Conservation (phyloP, 805 yeast species). For the Yamadazyma insecticola region DNA sequence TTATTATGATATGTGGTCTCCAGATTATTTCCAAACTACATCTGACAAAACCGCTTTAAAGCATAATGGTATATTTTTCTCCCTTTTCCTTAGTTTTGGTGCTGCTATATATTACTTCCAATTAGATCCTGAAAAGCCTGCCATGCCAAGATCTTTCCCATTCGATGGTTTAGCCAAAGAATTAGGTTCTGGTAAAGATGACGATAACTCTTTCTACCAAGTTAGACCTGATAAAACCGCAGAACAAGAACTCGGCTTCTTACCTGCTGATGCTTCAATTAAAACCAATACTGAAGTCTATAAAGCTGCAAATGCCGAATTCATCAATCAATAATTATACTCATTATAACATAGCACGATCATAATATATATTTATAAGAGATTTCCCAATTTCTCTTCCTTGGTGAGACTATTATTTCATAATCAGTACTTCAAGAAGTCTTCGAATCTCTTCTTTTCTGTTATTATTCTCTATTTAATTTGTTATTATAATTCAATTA, state of each 20-base stretch:
- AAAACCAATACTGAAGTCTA: conserved; percentile 27
- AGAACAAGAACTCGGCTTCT: conserved; percentile 31
- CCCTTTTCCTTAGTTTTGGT: conserved; percentile 41
- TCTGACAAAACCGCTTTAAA: conserved; percentile 57
- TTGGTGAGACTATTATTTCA: no score
- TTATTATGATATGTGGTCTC: conserved; percentile 79
- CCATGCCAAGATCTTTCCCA: conserved; percentile 73
- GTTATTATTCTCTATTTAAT: no score
- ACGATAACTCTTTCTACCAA: conserved; percentile 40
- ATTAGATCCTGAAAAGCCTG: conserved; percentile 60
- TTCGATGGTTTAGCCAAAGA: conserved; percentile 70
- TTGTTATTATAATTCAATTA: no score
- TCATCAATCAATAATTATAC: conserved; percentile 20
- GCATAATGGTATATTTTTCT: conserved; percentile 50
- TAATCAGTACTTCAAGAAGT: no score
- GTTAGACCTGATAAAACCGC: conserved; percentile 38
- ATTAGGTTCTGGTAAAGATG: conserved; percentile 58
- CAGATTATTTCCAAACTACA: conserved; percentile 63
- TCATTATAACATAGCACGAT: no score
- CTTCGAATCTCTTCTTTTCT: no score
- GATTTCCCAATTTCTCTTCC: no score
- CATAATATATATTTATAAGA: no score
- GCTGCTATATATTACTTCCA: conserved; percentile 39
- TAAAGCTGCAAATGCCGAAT: conserved; percentile 32
- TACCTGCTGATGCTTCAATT: conserved; percentile 26